Conservation (phyloP, 345 rosid genomes). For the Gossypioides kirkii region DNA sequence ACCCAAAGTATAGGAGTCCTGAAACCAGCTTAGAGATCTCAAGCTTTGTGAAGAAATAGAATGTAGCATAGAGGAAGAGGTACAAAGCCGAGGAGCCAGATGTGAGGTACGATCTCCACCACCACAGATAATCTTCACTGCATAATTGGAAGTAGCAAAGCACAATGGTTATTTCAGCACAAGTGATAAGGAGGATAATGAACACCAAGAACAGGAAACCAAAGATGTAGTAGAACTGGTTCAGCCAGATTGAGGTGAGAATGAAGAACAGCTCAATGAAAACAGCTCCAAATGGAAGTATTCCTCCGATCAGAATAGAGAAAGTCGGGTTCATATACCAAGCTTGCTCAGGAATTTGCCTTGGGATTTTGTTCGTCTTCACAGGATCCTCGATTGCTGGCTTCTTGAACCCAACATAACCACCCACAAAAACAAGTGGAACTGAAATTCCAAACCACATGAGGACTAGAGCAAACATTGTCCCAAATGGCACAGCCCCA, state of each 20-base stretch:
- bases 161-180: constrained; percentile 70
- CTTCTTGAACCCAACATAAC: constrained; percentile 63
- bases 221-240: constrained; percentile 82
- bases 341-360: constrained; percentile 80
- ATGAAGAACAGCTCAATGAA: constrained; percentile 87
- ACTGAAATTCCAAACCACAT: constrained; percentile 81
- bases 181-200: constrained; percentile 59
- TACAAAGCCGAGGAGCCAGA: constrained; percentile 75
- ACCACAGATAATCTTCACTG: constrained; percentile 81
- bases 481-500: constrained; percentile 84
- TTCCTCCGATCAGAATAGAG: constrained; percentile 77
- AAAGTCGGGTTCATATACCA: constrained; percentile 84
- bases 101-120: constrained; percentile 88
- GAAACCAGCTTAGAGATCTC: constrained; percentile 70
- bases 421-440: constrained; percentile 66
- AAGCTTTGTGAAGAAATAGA: constrained; percentile 84
- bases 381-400: constrained; percentile 73
- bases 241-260: constrained; percentile 87
- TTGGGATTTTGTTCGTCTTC: constrained; percentile 75
- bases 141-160: constrained; percentile 85
- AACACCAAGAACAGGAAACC: constrained; percentile 79
- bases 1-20: constrained; percentile 59
- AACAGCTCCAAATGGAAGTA: constrained; percentile 81
- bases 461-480: constrained; percentile 72
- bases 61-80: constrained; percentile 66